Conservation (phyloP, 1,139 yeast genomes). For the Magnusiomyces fungicola region DNA sequence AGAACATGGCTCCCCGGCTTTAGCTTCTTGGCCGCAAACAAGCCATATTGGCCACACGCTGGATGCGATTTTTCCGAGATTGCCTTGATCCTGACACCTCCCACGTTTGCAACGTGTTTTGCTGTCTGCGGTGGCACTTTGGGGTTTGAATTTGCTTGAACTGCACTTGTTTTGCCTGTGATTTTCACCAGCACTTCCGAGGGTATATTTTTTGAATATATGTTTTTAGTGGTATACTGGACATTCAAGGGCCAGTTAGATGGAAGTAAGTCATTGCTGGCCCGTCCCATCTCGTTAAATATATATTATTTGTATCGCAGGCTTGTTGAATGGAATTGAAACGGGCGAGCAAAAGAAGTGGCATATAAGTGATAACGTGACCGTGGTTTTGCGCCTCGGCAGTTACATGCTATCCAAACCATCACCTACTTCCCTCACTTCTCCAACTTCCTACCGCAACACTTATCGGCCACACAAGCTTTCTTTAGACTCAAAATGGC, state of each 20-base stretch:
- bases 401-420: no score
- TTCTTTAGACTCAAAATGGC: no score
- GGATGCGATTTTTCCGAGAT: constrained; percentile 24
- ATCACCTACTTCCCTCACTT: no score
- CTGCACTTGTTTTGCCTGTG: background rate
- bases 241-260: constrained; percentile 13
- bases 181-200: constrained; percentile 1
- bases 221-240: constrained; percentile 4
- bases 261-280: constrained; percentile 1
- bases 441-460: no score
- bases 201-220: constrained; percentile 8
- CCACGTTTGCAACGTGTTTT: constrained; percentile 9
- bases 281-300: background rate
- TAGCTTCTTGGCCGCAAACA: constrained; percentile 23
- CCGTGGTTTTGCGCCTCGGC: no score
- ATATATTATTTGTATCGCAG: background rate
- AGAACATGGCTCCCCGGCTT: constrained; percentile 22
- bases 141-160: background rate
- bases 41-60: constrained; percentile 26
- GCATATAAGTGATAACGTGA: no score
- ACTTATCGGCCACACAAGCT: no score
- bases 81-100: constrained; percentile 20
- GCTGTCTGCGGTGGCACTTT: constrained; percentile 10
- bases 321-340: no score
- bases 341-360: no score